Conservation (phyloP, 306 rosid genomes). For the Quercus suber region DNA sequence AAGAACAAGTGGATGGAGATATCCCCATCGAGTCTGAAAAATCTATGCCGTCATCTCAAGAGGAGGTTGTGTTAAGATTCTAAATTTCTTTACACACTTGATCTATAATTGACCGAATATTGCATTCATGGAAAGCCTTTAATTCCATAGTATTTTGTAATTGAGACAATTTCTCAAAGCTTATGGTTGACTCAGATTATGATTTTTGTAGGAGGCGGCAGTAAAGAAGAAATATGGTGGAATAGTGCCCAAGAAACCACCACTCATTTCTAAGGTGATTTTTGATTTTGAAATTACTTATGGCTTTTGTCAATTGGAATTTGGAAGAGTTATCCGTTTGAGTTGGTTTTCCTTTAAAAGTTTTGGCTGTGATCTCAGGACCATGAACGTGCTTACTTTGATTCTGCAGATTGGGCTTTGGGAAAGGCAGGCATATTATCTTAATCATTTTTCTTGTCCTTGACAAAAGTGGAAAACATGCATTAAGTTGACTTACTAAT, state of each 20-base stretch:
- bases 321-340: not conserved
- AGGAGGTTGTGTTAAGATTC: slow-evolving; percentile 52
- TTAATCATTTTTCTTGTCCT: slow-evolving; percentile 1
- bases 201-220: slow-evolving; percentile 58
- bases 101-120: not conserved
- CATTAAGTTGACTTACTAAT: slow-evolving; percentile 18
- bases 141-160: not conserved
- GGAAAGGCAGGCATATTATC: slow-evolving; percentile 71
- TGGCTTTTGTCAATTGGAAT: not conserved
- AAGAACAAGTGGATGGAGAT: slow-evolving; percentile 43
- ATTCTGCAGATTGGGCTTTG: slow-evolving; percentile 99
- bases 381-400: slow-evolving; percentile 97
- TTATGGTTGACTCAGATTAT: slow-evolving; percentile 26
- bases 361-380: slow-evolving; percentile 52
- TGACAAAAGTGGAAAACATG: not conserved
- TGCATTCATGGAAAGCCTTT: slow-evolving; percentile 3
- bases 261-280: slow-evolving; percentile 86
- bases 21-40: slow-evolving; percentile 34
- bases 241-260: slow-evolving; percentile 78
- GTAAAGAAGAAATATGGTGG: slow-evolving; percentile 95
- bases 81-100: slow-evolving; percentile 5
- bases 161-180: slow-evolving; percentile 2
- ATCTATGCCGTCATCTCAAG: slow-evolving; percentile 47
- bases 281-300: not conserved
- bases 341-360: slow-evolving; percentile 20